Evolutionary conservation across 768 basidiomycete species (phyloP).

Genomic region (Sporobolomyces roseus): DNA sequence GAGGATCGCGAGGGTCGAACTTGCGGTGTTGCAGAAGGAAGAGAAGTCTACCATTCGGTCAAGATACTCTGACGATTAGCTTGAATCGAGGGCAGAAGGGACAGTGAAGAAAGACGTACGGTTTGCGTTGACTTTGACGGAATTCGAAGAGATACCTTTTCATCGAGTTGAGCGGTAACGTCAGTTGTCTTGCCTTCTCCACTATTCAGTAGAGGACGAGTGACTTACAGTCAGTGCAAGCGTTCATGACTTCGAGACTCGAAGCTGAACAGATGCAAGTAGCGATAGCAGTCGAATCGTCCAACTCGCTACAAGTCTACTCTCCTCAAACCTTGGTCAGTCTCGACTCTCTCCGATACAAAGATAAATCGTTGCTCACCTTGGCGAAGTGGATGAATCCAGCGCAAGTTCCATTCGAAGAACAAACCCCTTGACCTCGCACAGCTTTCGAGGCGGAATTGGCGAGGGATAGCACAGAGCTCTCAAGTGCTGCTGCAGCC

Average conservation of each 20-base stretch:
- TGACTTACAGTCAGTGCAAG: slow-evolving; percentile 8
- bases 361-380: background rate
- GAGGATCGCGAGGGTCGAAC: slow-evolving; percentile 7
- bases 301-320: slow-evolving; percentile 6
- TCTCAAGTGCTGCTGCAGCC: background rate
- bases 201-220: too few species aligned
- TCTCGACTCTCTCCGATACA: background rate
- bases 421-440: slow-evolving; percentile 11
- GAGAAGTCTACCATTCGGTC: slow-evolving; percentile 2
- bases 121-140: slow-evolving; percentile 9
- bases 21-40: slow-evolving; percentile 4
- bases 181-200: too few species aligned
- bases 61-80: too few species aligned
- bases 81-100: background rate
- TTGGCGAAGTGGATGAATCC: slow-evolving; percentile 7
- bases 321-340: background rate
- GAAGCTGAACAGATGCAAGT: slow-evolving; percentile 1
- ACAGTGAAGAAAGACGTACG: background rate
- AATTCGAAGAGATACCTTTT: slow-evolving; percentile 3
- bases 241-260: slow-evolving; percentile 12
- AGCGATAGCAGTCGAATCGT: slow-evolving; percentile 6
- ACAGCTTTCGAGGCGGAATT: background rate
- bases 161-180: background rate
- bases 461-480: background rate
- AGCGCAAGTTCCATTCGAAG: background rate